phyloP scores from a whole-genome alignment of 176 grass and related monocot genomes.

The Tillandsia leiboldiana region DNA sequence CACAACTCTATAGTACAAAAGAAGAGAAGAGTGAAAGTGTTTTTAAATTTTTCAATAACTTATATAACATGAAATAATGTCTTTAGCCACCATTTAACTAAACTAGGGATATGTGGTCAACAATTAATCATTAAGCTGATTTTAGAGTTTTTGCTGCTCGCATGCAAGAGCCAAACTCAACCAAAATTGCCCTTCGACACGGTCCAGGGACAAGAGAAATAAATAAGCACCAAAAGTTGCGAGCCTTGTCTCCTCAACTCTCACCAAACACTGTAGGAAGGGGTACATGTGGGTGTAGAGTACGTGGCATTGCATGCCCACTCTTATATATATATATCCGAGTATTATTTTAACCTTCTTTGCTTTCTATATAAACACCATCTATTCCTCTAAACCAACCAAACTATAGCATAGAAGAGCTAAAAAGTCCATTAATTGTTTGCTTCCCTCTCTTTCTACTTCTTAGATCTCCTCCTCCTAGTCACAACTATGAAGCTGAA shows the following conservation, averaged over 20 bases:
- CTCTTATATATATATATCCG: not conserved
- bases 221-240: not conserved
- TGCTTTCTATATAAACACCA: not conserved
- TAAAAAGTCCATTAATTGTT: not conserved
- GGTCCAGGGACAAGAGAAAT: not conserved
- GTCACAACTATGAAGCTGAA: not conserved
- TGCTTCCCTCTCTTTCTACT: not conserved
- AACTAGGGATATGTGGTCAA: too few relatives aligned
- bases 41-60: too few relatives aligned
- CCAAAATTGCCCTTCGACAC: not conserved
- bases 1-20: too few relatives aligned
- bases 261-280: not conserved
- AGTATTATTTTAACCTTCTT: not conserved
- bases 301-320: not conserved
- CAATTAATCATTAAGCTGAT: too few relatives aligned
- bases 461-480: not conserved
- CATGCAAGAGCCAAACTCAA: not conserved
- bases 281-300: constrained; percentile 1
- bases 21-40: too few relatives aligned
- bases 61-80: too few relatives aligned
- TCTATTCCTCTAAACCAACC: not conserved
- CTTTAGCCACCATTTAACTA: too few relatives aligned
- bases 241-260: not conserved
- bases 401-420: not conserved
- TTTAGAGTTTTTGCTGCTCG: too few relatives aligned